Conservation (phyloP, 805 yeast genomes). For the Wickerhamiella siamensis region DNA sequence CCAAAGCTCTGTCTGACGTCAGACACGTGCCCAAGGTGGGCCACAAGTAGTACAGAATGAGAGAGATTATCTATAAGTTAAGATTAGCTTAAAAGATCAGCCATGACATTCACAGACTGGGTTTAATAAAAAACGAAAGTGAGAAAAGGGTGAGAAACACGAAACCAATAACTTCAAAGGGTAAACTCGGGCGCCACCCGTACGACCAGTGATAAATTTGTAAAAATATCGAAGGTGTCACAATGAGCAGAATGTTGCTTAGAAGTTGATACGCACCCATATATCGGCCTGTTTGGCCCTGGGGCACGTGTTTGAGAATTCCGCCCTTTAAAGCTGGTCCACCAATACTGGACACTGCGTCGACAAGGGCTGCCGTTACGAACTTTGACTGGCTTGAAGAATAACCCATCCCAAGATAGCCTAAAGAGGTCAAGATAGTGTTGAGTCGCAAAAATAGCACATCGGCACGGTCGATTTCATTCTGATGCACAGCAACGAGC, state of each 20-base stretch:
- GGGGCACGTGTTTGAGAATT: conserved; percentile 20
- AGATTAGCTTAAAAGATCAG: too few relatives aligned
- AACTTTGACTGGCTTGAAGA: conserved; percentile 15
- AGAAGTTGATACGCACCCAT: conserved; percentile 19
- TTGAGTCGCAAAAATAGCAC: conserved; percentile 16
- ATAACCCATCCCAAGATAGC: conserved; percentile 17
- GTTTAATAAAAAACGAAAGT: conserved; percentile 8
- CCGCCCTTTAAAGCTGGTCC: conserved; percentile 20
- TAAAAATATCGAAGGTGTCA: conserved; percentile 15
- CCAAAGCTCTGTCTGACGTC: not conserved
- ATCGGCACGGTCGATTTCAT: conserved; percentile 16
- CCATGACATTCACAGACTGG: too few relatives aligned
- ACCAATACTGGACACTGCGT: conserved; percentile 20
- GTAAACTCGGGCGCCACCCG: conserved; percentile 12
- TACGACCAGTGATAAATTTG: conserved; percentile 15
- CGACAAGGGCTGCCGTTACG: conserved; percentile 17
- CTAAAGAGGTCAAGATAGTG: conserved; percentile 15
- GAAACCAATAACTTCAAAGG: conserved; percentile 12
- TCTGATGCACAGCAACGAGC: conserved; percentile 10
- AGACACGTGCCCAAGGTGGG: not conserved
- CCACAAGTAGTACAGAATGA: not conserved
- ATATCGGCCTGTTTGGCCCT: conserved; percentile 19
- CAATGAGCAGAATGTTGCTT: conserved; percentile 7
- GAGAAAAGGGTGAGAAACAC: conserved; percentile 9
- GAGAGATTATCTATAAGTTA: not conserved